phyloP scores from a whole-genome alignment of 495 filamentous ascomycete genomes.

The Geoglossum glabrum region DNA sequence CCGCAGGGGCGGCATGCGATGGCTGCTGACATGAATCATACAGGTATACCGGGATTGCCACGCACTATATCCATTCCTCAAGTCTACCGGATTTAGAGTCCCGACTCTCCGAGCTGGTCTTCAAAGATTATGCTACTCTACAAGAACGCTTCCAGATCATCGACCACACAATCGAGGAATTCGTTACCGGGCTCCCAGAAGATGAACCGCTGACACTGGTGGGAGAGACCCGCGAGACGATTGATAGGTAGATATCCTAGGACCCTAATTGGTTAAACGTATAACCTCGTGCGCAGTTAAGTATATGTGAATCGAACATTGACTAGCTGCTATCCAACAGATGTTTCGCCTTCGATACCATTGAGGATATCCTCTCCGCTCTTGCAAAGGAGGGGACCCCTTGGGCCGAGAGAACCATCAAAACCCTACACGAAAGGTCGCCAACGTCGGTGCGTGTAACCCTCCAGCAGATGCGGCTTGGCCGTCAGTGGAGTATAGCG shows the following conservation, averaged over 20 bases:
- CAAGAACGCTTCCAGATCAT: conserved; percentile 44
- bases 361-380: conserved; percentile 49
- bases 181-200: conserved; percentile 56
- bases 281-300: not conserved
- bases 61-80: conserved; percentile 85
- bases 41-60: conserved; percentile 59
- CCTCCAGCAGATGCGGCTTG: conserved; percentile 57
- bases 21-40: not conserved
- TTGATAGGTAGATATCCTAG: conserved; percentile 32
- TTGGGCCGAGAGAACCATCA: conserved; percentile 60
- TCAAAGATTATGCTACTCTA: conserved; percentile 49
- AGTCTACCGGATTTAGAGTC: conserved; percentile 58
- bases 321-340: conserved; percentile 15
- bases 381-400: conserved; percentile 32
- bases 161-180: conserved; percentile 81
- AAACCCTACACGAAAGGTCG: conserved; percentile 50
- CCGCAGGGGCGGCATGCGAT: not conserved
- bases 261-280: conserved; percentile 4
- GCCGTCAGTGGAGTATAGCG: conserved; percentile 50
- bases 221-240: conserved; percentile 47
- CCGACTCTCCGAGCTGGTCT: conserved; percentile 72
- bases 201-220: conserved; percentile 39
- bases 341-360: conserved; percentile 44
- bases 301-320: too few species aligned
- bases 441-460: conserved; percentile 73